These are phyloP conservation scores for Pleurotus cornucopiae DNA, from an alignment of 768 basidiomycete species.

Conservation along the genomic window DNA sequence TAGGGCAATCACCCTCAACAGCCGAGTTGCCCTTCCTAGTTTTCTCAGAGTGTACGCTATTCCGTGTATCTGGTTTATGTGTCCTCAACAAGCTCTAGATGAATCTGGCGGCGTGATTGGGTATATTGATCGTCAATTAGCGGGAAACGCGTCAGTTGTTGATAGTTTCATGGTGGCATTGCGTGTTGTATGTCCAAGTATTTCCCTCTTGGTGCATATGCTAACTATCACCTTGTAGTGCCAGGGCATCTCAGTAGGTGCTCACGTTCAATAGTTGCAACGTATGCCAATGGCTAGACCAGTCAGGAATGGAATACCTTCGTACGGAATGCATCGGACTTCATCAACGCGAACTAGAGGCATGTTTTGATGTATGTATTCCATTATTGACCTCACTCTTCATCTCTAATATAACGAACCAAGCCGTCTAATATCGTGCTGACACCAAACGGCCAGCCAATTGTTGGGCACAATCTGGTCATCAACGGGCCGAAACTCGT, in stretches of 20 bases:
- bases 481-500: background rate
- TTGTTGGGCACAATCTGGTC: background rate
- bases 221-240: background rate
- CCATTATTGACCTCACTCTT: too few relatives aligned
- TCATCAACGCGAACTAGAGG: background rate
- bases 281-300: background rate
- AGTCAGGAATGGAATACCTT: slow-evolving; percentile 2
- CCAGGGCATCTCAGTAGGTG: background rate
- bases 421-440: background rate
- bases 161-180: slow-evolving; percentile 2
- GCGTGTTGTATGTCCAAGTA: background rate
- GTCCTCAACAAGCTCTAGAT: too few relatives aligned
- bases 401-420: too few relatives aligned
- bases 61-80: background rate
- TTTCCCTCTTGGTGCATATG: background rate
- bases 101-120: background rate
- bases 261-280: background rate
- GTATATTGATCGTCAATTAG: background rate
- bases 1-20: background rate
- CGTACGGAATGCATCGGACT: background rate
- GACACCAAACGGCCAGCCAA: background rate
- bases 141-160: background rate
- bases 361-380: background rate
- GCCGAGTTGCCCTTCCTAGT: background rate
- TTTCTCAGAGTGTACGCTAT: background rate